phyloP scores from a whole-genome alignment of 495 filamentous ascomycete genomes.

The Pseudomonodictys pantanalensis region DNA sequence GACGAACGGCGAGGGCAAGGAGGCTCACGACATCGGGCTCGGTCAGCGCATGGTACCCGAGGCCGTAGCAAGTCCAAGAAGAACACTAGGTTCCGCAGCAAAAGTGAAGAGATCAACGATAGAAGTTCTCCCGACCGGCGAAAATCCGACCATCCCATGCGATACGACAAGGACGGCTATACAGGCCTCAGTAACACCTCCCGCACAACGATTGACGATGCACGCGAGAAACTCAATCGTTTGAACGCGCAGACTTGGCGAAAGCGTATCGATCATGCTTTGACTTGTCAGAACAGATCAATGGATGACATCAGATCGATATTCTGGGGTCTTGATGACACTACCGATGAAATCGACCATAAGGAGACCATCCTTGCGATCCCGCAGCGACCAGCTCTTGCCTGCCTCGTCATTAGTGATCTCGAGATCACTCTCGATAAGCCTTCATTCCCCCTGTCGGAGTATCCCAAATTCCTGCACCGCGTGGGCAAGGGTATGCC shows the following conservation, averaged over 20 bases:
- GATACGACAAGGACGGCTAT: slow-evolving; percentile 77
- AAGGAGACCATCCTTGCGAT: slow-evolving; percentile 82
- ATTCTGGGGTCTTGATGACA: slow-evolving; percentile 80
- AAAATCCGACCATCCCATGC: slow-evolving; percentile 52
- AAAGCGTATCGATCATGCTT: slow-evolving; percentile 75
- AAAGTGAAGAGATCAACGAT: slow-evolving; percentile 42
- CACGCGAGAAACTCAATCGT: slow-evolving; percentile 67
- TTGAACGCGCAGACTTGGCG: slow-evolving; percentile 93
- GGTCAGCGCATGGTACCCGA: slow-evolving; percentile 44
- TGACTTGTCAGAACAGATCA: slow-evolving; percentile 63
- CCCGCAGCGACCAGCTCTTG: slow-evolving; percentile 79
- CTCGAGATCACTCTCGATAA: slow-evolving; percentile 85
- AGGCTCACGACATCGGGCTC: slow-evolving; percentile 53
- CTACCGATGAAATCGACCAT: slow-evolving; percentile 76
- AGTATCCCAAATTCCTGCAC: slow-evolving; percentile 79
- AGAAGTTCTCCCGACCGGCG: slow-evolving; percentile 44
- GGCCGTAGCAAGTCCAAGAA: slow-evolving; percentile 29
- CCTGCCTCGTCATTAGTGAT: slow-evolving; percentile 78
- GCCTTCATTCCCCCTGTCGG: slow-evolving; percentile 78
- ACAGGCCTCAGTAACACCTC: slow-evolving; percentile 64
- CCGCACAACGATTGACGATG: slow-evolving; percentile 68
- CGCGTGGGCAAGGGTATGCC: slow-evolving; percentile 95
- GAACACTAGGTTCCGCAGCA: slow-evolving; percentile 24
- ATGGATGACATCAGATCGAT: slow-evolving; percentile 76
- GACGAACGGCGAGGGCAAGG: slow-evolving; percentile 52